phyloP scores from a whole-genome alignment of 805 yeast genomes.

The Isabelozyma gotoi region DNA sequence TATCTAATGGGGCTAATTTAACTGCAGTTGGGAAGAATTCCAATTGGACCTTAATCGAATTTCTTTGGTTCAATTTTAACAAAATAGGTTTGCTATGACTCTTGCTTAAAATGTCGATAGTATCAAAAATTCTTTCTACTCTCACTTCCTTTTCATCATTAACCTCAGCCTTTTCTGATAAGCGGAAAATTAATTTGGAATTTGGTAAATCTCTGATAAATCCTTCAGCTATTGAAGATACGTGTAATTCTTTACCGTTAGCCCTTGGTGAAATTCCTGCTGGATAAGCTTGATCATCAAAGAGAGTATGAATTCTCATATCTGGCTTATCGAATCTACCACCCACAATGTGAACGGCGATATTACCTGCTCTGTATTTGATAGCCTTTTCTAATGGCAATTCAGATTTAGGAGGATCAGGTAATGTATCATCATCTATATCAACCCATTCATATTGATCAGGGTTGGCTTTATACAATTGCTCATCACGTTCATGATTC shows the following conservation, averaged over 20 bases:
- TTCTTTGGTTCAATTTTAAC: slow-evolving; percentile 42
- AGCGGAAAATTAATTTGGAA: slow-evolving; percentile 55
- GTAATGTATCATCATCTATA: slow-evolving; percentile 31
- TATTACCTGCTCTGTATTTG: slow-evolving; percentile 59
- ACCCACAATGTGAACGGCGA: slow-evolving; percentile 51
- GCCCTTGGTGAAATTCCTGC: slow-evolving; percentile 52
- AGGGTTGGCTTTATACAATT: slow-evolving; percentile 56
- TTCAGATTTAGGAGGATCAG: slow-evolving; percentile 41
- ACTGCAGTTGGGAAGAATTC: slow-evolving; percentile 62
- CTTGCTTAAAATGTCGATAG: slow-evolving; percentile 53
- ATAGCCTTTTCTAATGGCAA: slow-evolving; percentile 53
- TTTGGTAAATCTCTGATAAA: slow-evolving; percentile 72
- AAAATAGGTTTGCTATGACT: slow-evolving; percentile 47
- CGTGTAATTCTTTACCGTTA: slow-evolving; percentile 42
- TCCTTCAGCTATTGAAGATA: slow-evolving; percentile 52
- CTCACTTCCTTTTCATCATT: slow-evolving; percentile 48
- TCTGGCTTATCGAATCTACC: slow-evolving; percentile 53
- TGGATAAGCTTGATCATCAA: slow-evolving; percentile 67
- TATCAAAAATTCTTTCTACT: slow-evolving; percentile 48
- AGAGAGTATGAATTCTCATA: slow-evolving; percentile 53
- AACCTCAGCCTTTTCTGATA: slow-evolving; percentile 52
- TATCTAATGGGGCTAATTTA: slow-evolving; percentile 55
- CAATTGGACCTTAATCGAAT: slow-evolving; percentile 46
- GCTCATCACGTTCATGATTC: slow-evolving; percentile 49
- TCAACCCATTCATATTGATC: slow-evolving; percentile 65